Evolutionary conservation across 1,284 basidiomycete genomes (phyloP).

Genomic region (Heterobasidion irregulare): DNA sequence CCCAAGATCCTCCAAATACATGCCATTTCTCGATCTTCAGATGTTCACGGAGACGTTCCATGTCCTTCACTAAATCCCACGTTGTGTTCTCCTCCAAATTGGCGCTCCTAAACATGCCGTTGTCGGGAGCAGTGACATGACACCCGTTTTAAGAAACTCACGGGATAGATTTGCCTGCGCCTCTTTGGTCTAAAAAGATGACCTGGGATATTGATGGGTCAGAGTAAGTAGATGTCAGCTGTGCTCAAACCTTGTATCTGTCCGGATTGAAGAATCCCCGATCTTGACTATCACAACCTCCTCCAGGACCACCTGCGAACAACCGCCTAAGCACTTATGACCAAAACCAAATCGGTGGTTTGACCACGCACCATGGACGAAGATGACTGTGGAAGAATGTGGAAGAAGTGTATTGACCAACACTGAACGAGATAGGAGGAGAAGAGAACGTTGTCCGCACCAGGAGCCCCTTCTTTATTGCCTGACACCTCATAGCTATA

Average conservation of each 20-base stretch:
- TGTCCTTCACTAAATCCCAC: constrained; percentile 89
- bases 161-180: constrained; percentile 81
- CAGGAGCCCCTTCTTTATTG: constrained; percentile 68
- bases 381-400: constrained; percentile 54
- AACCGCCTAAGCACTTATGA: not conserved
- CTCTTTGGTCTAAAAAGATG: constrained; percentile 78
- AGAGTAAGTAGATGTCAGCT: not conserved
- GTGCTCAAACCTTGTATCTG: constrained; percentile 62
- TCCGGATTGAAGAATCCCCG: constrained; percentile 76
- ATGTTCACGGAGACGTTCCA: constrained; percentile 74
- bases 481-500: constrained; percentile 75
- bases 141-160: constrained; percentile 25
- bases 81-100: constrained; percentile 86
- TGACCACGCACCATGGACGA: constrained; percentile 57
- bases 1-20: constrained; percentile 90
- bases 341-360: not conserved
- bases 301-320: constrained; percentile 62
- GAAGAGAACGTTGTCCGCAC: constrained; percentile 26
- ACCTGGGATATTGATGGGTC: constrained; percentile 34
- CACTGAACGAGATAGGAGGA: not conserved
- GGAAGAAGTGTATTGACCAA: not conserved
- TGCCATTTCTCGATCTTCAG: constrained; percentile 76
- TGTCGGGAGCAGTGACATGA: not conserved
- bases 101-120: constrained; percentile 42
- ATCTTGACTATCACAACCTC: constrained; percentile 58